These are phyloP conservation scores for Caloboletus firmus DNA, from an alignment of 1,284 basidiomycete genomes.

Conservation along the genomic window DNA sequence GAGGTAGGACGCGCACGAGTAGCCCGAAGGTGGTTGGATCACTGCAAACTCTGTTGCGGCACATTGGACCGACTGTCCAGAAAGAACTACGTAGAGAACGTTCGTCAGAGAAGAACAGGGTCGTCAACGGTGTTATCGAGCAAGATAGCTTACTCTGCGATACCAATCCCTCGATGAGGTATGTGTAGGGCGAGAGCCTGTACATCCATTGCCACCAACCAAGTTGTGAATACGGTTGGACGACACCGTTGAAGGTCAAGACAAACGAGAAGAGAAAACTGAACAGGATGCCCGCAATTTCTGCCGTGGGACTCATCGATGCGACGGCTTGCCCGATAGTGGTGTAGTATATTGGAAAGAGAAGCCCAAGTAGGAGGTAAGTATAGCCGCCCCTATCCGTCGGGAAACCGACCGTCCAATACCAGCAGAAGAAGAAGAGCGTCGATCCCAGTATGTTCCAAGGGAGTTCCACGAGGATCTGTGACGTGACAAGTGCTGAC, in stretches of 20 bases:
- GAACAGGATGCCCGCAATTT: constrained; percentile 67
- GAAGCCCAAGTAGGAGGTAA: constrained; percentile 47
- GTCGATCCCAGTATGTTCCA: constrained; percentile 64
- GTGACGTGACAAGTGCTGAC: constrained; percentile 67
- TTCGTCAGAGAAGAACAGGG: neutral
- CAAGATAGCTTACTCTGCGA: constrained; percentile 42
- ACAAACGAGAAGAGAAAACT: constrained; percentile 70
- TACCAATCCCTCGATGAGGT: constrained; percentile 59
- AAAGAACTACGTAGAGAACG: constrained; percentile 18
- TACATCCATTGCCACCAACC: constrained; percentile 89
- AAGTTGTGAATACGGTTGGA: constrained; percentile 62
- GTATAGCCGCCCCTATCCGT: constrained; percentile 53
- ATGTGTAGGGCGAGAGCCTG: constrained; percentile 75
- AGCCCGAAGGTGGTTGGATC: constrained; percentile 69
- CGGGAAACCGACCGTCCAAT: constrained; percentile 64
- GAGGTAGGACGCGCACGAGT: constrained; percentile 74
- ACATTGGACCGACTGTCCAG: constrained; percentile 68
- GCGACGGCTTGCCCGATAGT: constrained; percentile 65
- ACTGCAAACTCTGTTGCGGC: constrained; percentile 59
- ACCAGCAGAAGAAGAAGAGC: constrained; percentile 68
- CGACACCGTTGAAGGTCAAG: constrained; percentile 63
- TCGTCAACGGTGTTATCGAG: fast-evolving
- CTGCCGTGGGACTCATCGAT: constrained; percentile 62
- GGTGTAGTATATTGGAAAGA: constrained; percentile 55
- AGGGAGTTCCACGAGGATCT: constrained; percentile 63